Evolutionary conservation across 148 eudicot genomes (phyloP).

Genomic region (Suaeda aralocaspica): DNA sequence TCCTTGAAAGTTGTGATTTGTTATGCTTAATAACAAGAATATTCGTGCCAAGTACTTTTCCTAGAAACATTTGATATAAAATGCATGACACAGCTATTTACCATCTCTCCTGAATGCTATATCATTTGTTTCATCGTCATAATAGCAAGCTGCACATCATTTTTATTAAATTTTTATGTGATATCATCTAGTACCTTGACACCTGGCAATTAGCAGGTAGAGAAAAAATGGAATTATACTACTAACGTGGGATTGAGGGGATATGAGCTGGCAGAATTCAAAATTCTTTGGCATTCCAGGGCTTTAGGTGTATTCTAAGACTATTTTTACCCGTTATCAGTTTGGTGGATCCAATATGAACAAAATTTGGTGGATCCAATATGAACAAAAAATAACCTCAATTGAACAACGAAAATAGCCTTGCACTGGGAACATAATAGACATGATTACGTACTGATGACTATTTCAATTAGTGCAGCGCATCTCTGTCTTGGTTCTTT

Average conservation of each 20-base stretch:
- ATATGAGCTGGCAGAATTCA: not conserved
- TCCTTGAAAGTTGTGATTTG: constrained; percentile 2
- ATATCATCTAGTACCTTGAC: not conserved
- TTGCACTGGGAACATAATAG: not conserved
- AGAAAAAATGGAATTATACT: not conserved
- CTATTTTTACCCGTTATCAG: not conserved
- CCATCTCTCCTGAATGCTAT: not conserved
- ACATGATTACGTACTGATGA: not conserved
- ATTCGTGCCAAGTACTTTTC: not conserved
- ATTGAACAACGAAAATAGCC: not conserved
- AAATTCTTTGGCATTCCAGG: not conserved
- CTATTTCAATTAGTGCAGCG: not conserved
- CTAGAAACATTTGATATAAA: too few relatives aligned
- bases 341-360: not conserved
- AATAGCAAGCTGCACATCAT: not conserved
- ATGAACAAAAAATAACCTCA: not conserved
- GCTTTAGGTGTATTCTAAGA: not conserved
- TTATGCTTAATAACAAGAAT: not conserved
- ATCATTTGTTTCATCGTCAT: not conserved
- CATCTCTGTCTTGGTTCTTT: not conserved
- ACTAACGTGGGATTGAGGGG: not conserved
- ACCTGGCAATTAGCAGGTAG: not conserved
- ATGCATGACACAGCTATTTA: not conserved
- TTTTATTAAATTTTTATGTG: not conserved
- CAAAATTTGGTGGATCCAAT: not conserved